Base-by-base conservation (phyloP, 768 basidiomycete genomes). In the Omphalotus guepiniiformis region DNA sequence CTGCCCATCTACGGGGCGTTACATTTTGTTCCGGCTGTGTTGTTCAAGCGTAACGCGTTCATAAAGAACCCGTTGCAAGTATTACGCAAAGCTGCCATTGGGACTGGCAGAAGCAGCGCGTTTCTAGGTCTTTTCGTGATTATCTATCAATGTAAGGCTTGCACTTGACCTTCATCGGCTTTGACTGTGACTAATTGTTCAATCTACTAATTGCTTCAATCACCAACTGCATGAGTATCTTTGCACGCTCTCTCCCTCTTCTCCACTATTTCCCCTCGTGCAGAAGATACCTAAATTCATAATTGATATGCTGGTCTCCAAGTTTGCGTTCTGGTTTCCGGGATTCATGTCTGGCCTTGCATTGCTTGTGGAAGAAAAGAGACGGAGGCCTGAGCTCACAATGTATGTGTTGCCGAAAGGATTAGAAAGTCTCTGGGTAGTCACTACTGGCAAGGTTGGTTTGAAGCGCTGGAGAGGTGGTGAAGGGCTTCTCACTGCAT, bases 371-470 rank as follows among this genome's bases (percentile, higher is more conserved):
- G 95, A 98, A 58, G 93, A 91, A 59, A 84, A 80, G 68, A 77
- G 85, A 57, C 74, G 95, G n/a, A 76, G 93, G 4, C 87, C 80
- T 1, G 95, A 98, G 67, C 69, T 97, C 53, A 92, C 93, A 51
- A 90, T 93, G 92, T 93, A 87, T 60, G 85, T 83, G 1, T 66
- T 97, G 21, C 95, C 95, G 3, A 90, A 93, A 63, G 90, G 80
- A 0, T 63, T 98, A 28, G 93, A 98, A 70, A 90, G 89, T 45
- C 79, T 80, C n/a, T 97, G 93, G 93, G 73, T 83, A 1, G 80
- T 83, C 59, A 79, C 84, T 7, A 66, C 88, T 21, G 86, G 87
- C 12, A 79, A 82, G 51, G 86, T 88, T 1, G 80, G 79, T 67
- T 80, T 83, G 51, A 72, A 73, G 53, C 83, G 83, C 26, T 85